phyloP scores from a whole-genome alignment of 176 grass and related monocot genomes.

The Carex kokanica region DNA sequence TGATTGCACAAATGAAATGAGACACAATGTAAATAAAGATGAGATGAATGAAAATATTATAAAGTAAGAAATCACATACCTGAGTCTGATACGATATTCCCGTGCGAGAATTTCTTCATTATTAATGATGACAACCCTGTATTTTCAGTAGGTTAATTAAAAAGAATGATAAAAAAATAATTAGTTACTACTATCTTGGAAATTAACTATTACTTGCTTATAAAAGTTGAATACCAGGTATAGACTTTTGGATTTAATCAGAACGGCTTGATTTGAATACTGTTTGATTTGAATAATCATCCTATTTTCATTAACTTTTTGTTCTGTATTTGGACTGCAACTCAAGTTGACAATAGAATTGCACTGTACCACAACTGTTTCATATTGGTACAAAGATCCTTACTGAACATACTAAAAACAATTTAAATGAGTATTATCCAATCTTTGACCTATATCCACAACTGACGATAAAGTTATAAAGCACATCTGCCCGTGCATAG shows the following conservation, averaged over 20 bases:
- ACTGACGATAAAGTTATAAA: neutral
- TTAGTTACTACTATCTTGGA: neutral
- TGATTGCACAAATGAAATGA: neutral
- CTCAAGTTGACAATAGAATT: too few relatives aligned
- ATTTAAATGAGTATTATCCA: neutral
- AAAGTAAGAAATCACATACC: constrained; percentile 23
- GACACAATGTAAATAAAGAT: neutral
- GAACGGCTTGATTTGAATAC: too few relatives aligned
- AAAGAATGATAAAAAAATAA: neutral
- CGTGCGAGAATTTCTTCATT: constrained; percentile 38
- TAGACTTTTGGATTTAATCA: neutral
- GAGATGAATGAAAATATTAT: neutral
- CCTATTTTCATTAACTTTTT: neutral
- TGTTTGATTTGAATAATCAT: neutral
- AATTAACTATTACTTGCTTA: neutral
- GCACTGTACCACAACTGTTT: neutral
- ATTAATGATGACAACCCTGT: constrained; percentile 31
- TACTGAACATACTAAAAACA: neutral
- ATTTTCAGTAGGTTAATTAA: neutral
- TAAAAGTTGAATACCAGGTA: neutral
- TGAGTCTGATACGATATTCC: constrained; percentile 69
- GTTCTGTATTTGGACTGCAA: neutral
- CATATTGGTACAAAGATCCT: neutral
- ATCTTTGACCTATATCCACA: neutral
- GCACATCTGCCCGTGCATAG: constrained; percentile 1